These are phyloP conservation scores for Pythium sp. DNA, from an alignment of 352 stramenopile genomes.

Conservation along the genomic window DNA sequence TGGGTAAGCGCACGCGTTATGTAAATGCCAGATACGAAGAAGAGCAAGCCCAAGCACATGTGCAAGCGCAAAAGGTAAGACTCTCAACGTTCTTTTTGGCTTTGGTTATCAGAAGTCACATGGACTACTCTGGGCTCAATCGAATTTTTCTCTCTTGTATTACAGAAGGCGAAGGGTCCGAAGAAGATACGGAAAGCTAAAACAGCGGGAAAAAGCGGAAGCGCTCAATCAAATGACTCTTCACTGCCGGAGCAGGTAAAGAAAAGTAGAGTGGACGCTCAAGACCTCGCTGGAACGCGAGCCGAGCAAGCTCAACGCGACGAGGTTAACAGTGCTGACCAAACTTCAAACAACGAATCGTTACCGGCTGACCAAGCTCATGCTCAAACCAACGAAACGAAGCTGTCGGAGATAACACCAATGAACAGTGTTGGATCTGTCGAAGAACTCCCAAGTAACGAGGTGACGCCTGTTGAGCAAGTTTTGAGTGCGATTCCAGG, in stretches of 20 bases:
- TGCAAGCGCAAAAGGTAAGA: neutral
- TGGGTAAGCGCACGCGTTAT: slow-evolving; percentile 54
- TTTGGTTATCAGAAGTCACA: neutral
- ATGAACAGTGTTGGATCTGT: neutral
- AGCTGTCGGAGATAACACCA: neutral
- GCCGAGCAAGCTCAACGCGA: neutral
- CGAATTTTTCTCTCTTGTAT: neutral
- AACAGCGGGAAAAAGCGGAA: neutral
- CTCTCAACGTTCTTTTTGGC: no score
- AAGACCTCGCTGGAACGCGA: neutral
- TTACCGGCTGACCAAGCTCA: neutral
- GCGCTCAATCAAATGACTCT: neutral
- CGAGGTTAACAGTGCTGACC: no score
- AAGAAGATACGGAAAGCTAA: neutral
- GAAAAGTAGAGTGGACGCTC: neutral
- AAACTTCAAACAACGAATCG: neutral
- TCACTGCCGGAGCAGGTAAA: neutral
- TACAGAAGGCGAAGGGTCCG: slow-evolving; percentile 1
- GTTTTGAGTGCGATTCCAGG: neutral
- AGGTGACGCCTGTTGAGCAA: neutral
- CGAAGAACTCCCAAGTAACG: neutral
- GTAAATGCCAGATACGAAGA: slow-evolving; percentile 28
- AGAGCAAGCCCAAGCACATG: neutral
- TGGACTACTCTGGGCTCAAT: neutral
- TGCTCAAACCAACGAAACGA: neutral